These are phyloP conservation scores for Phytophthora melonis DNA, from an alignment of 352 stramenopile genomes.

Conservation along the genomic window DNA sequence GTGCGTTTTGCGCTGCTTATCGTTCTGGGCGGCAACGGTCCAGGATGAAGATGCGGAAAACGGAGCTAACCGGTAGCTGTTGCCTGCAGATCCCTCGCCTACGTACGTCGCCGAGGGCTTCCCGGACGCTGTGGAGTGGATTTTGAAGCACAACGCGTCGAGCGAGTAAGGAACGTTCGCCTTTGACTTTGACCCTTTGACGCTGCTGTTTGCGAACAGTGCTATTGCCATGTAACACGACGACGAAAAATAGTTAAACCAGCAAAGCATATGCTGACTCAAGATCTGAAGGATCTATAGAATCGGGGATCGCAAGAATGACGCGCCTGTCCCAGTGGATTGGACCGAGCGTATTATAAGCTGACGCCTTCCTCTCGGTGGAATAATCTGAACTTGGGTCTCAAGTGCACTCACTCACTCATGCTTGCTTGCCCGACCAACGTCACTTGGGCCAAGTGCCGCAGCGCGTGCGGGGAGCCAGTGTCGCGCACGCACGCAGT, in stretches of 20 bases:
- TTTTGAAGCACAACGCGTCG: conserved; percentile 22
- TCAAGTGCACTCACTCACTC: not conserved
- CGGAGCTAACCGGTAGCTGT: too few species aligned
- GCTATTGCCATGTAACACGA: too few species aligned
- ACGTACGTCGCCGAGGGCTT: conserved; percentile 43
- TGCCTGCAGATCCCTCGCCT: conserved; percentile 12
- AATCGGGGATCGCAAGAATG: not conserved
- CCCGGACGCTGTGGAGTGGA: conserved; percentile 42
- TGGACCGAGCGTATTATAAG: not conserved
- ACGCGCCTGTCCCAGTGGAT: conserved; percentile 1
- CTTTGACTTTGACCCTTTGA: too few species aligned
- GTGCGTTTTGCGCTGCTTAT: conserved; percentile 11
- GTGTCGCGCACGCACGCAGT: not conserved
- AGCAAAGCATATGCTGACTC: not conserved
- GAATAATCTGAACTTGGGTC: not conserved
- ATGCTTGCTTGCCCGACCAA: not conserved
- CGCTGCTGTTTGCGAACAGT: too few species aligned
- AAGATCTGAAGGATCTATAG: not conserved
- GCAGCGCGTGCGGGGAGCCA: not conserved
- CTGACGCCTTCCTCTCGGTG: too few species aligned
- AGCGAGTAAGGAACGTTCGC: not conserved
- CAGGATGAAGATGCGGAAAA: too few species aligned
- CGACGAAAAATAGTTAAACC: too few species aligned
- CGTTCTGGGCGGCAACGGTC: not conserved
- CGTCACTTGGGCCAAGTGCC: too few species aligned